Base-by-base conservation (phyloP, 371 early-diverging fungal species). In the Mortierella sp. region DNA sequence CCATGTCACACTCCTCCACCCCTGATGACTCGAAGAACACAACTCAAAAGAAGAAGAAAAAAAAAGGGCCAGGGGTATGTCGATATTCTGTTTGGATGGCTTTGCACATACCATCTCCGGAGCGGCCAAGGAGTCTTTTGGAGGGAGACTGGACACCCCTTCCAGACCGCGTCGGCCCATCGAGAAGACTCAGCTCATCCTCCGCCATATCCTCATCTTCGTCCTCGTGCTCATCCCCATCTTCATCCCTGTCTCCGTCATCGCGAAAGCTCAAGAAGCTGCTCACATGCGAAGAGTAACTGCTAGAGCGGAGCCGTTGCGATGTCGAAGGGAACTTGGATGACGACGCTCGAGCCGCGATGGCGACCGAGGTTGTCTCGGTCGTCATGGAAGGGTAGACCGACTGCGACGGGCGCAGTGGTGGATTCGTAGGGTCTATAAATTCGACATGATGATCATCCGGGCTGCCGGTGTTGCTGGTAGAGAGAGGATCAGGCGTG, bases 401-500 rank as follows among this genome's bases (percentile, higher is more conserved):
- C 30, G 43, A 63, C 15, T 56, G 29, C 26, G 55, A 26, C 23
- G 29, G 50, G 11, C 30, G 58, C 45, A 47, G 30, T 43, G 45
- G 75, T 44, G 58, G 72, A 53, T 57, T 61, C 55, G 28, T 58
- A 61, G 50, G 68, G 72, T 44, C 61, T 77, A 77, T 65, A 72
- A 69, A 21, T 4, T 64, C 65, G 63, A 53, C 77, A 77, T 68
- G 30, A 25, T 28, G 43, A 57, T 64, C 67, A 28, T 62, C 46
- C 66, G 58, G 56, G 37, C 37, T 37, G 9, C 37, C n/a, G n/a
- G n/a, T 37, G 3, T 9, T 37, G 51, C 68, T 64, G 57, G 61
- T 56, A 26, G 68, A 72, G 72, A 64, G 72, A 60, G 72, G 72
- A 58, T 68, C 77, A 77, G 67, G 56, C 56, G 37, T 37, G 37